Conservation (phyloP, 805 yeast species). For the Barnettozyma populi region DNA sequence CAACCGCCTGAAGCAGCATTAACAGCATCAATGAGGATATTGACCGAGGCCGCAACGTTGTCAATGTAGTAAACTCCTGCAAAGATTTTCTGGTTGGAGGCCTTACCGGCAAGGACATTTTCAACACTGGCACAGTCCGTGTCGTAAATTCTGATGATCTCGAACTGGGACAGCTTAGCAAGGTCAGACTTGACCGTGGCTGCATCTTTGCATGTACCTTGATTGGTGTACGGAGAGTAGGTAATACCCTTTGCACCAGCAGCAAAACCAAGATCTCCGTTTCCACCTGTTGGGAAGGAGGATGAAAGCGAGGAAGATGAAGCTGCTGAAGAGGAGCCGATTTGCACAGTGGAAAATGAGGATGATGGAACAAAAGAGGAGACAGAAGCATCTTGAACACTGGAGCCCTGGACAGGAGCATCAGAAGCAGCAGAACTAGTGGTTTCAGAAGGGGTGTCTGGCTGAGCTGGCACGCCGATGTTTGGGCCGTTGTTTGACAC, state of each 20-base stretch:
- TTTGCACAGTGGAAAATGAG: neutral
- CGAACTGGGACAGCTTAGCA: conserved; percentile 37
- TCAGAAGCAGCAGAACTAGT: conserved; percentile 16
- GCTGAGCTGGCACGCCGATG: neutral
- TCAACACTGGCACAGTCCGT: conserved; percentile 58
- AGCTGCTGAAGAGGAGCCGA: conserved; percentile 7
- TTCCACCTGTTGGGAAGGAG: conserved; percentile 22
- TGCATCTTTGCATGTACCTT: conserved; percentile 50
- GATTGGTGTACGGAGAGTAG: conserved; percentile 56
- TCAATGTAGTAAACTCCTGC: conserved; percentile 55
- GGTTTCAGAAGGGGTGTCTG: conserved; percentile 9
- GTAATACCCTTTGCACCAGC: conserved; percentile 55
- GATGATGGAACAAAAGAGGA: conserved; percentile 14
- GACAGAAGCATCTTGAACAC: neutral
- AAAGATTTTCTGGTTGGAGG: conserved; percentile 45
- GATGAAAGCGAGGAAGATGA: conserved; percentile 30
- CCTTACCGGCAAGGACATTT: conserved; percentile 43
- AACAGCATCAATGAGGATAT: conserved; percentile 41
- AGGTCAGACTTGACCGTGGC: conserved; percentile 44
- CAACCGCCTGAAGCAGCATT: conserved; percentile 41
- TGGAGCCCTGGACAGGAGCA: conserved; percentile 7
- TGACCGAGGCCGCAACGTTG: conserved; percentile 36
- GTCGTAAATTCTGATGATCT: conserved; percentile 53
- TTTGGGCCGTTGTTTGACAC: conserved; percentile 16
- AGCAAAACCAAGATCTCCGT: conserved; percentile 12